Conservation (phyloP, 148 eudicot species). For the Pouteria glomerata region DNA sequence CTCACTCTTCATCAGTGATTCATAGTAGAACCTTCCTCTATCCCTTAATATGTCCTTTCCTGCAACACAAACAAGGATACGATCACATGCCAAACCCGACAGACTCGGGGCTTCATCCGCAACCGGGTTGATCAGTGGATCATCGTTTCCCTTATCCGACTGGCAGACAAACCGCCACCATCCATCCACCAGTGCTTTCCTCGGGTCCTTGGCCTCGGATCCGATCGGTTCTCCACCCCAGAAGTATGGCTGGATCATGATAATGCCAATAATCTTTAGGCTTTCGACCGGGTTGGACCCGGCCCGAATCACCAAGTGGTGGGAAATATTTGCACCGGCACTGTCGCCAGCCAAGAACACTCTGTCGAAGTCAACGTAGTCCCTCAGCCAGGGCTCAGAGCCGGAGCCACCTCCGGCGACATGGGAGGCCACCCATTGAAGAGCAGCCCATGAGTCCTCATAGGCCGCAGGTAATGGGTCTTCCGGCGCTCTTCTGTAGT, state of each 20-base stretch:
- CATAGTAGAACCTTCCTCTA: constrained; percentile 25
- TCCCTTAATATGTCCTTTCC: constrained; percentile 29
- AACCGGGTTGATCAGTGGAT: constrained; percentile 34
- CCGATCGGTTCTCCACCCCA: constrained; percentile 35
- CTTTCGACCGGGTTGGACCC: not conserved
- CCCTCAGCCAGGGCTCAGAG: constrained; percentile 24
- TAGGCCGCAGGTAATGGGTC: constrained; percentile 44
- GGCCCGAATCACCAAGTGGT: constrained; percentile 13
- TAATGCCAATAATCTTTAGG: constrained; percentile 16
- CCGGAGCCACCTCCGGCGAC: constrained; percentile 18
- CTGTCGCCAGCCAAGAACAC: constrained; percentile 37
- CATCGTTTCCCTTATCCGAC: constrained; percentile 23
- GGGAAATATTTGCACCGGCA: constrained; percentile 34
- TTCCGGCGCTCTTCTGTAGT: constrained; percentile 49
- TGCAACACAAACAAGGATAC: constrained; percentile 27
- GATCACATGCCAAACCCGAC: constrained; percentile 2
- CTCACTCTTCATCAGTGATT: constrained; percentile 20
- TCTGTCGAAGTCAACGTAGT: constrained; percentile 19
- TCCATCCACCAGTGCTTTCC: constrained; percentile 27
- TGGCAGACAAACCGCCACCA: constrained; percentile 37
- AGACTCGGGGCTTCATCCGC: constrained; percentile 12
- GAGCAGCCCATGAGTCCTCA: constrained; percentile 42
- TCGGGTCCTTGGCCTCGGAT: constrained; percentile 20
- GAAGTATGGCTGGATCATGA: constrained; percentile 30
- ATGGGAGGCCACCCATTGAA: constrained; percentile 26